Evolutionary conservation across 352 stramenopile species (phyloP).

Genomic region (Thalassiosira livingstoniorum): DNA sequence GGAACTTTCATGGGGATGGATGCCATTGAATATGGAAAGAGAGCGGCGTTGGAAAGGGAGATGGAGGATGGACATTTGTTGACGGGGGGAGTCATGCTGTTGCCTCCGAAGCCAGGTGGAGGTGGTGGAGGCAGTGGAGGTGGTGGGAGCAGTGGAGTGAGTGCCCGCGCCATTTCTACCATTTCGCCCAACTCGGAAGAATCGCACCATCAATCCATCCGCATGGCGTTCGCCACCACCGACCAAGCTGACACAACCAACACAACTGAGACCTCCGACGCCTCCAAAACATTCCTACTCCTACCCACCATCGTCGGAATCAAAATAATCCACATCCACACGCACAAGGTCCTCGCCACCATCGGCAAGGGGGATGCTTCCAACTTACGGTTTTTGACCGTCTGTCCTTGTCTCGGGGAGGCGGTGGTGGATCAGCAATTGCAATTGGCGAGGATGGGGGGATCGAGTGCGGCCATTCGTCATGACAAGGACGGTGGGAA

Average conservation of each 20-base stretch:
- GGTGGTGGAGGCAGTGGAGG: constrained; percentile 76
- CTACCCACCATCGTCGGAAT: constrained; percentile 95
- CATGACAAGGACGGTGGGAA: constrained; percentile 51
- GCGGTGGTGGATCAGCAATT: constrained; percentile 97
- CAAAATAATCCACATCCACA: constrained; percentile 94
- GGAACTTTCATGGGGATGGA: constrained; percentile 72
- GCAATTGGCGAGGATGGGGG: constrained; percentile 82
- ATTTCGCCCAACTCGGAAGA: constrained; percentile 83
- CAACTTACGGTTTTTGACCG: constrained; percentile 91
- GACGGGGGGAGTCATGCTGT: constrained; percentile 41
- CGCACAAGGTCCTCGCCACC: constrained; percentile 89
- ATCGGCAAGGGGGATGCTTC: constrained; percentile 95
- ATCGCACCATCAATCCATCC: constrained; percentile 54
- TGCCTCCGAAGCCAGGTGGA: background rate
- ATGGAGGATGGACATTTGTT: constrained; percentile 67
- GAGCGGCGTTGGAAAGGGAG: constrained; percentile 78
- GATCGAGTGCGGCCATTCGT: constrained; percentile 64
- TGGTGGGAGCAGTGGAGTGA: constrained; percentile 81
- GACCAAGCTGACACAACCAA: no score
- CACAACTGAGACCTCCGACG: no score
- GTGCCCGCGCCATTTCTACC: constrained; percentile 90
- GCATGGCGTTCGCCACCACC: constrained; percentile 91
- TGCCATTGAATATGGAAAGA: constrained; percentile 83
- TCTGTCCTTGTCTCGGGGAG: constrained; percentile 94
- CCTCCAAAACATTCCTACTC: no score